phyloP scores from a whole-genome alignment of 1,284 basidiomycete species.

The Cryptococcus hybrid region DNA sequence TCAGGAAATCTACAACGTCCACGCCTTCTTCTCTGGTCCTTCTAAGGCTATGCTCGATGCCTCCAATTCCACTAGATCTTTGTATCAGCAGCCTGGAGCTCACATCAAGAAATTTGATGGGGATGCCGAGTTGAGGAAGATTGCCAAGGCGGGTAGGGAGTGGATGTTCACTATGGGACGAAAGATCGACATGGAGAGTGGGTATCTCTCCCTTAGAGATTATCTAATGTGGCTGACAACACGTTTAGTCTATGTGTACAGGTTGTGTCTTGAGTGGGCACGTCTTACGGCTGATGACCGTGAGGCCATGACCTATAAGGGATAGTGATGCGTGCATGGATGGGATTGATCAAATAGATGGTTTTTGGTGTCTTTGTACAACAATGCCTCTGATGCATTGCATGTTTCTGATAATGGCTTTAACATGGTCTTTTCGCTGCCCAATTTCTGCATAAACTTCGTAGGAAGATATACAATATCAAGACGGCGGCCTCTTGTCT shows the following conservation, averaged over 20 bases:
- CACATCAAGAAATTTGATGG: constrained; percentile 58
- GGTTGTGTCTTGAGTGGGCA: constrained; percentile 85
- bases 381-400: too few species aligned
- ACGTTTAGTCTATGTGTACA: constrained; percentile 64
- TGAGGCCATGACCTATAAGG: constrained; percentile 59
- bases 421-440: too few species aligned
- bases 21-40: constrained; percentile 84
- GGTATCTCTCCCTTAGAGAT: constrained; percentile 32
- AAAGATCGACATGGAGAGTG: constrained; percentile 85
- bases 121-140: constrained; percentile 71
- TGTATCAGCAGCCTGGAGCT: constrained; percentile 41
- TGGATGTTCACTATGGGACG: constrained; percentile 83
- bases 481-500: too few species aligned
- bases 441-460: too few species aligned
- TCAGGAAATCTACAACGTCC: constrained; percentile 86
- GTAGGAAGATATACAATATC: too few species aligned
- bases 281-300: constrained; percentile 78
- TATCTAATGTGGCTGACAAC: background rate
- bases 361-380: too few species aligned
- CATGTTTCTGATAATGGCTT: too few species aligned
- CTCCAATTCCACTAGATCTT: constrained; percentile 50
- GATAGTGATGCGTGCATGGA: too few species aligned
- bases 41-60: constrained; percentile 60
- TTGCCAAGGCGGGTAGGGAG: constrained; percentile 80
- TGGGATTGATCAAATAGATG: too few species aligned